Conservation (phyloP, 2,329 filamentous ascomycete species). For the Epichloe sylvatica region DNA sequence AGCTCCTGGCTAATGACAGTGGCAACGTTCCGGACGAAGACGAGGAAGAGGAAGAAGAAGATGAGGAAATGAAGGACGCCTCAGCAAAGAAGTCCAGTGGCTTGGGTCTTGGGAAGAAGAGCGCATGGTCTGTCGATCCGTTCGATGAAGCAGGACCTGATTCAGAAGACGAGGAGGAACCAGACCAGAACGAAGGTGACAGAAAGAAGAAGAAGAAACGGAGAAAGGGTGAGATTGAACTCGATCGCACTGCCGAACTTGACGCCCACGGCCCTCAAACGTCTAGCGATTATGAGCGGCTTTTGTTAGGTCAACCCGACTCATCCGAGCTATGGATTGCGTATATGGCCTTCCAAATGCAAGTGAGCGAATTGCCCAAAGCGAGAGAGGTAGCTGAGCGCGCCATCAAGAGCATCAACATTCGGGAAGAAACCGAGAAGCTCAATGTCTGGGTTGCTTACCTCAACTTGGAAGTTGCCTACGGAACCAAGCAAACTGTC, state of each 20-base stretch:
- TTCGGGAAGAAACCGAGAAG: slow-evolving; percentile 83
- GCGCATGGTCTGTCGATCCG: slow-evolving; percentile 72
- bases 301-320: slow-evolving; percentile 82
- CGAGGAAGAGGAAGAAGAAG: slow-evolving; percentile 30
- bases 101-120: slow-evolving; percentile 51
- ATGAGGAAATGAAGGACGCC: slow-evolving; percentile 28
- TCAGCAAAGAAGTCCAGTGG: slow-evolving; percentile 19
- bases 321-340: slow-evolving; percentile 88
- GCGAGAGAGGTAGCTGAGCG: slow-evolving; percentile 82
- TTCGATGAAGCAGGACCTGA: slow-evolving; percentile 46
- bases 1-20: slow-evolving; percentile 34
- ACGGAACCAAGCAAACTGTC: slow-evolving; percentile 68
- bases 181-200: slow-evolving; percentile 10
- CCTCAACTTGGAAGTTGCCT: slow-evolving; percentile 86
- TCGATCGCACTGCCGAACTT: slow-evolving; percentile 85
- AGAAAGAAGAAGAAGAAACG: slow-evolving; percentile 49
- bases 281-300: slow-evolving; percentile 81
- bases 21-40: slow-evolving; percentile 25
- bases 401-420: slow-evolving; percentile 80
- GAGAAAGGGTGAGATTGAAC: slow-evolving; percentile 61
- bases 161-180: slow-evolving; percentile 22
- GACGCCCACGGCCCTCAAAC: slow-evolving; percentile 81
- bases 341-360: slow-evolving; percentile 98
- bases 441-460: slow-evolving; percentile 90
- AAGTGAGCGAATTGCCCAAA: slow-evolving; percentile 76